Evolutionary conservation across 257 asterid genomes (phyloP), one percentile per base, ranked within the genome.

Genomic region (Catharanthus roseus): DNA sequence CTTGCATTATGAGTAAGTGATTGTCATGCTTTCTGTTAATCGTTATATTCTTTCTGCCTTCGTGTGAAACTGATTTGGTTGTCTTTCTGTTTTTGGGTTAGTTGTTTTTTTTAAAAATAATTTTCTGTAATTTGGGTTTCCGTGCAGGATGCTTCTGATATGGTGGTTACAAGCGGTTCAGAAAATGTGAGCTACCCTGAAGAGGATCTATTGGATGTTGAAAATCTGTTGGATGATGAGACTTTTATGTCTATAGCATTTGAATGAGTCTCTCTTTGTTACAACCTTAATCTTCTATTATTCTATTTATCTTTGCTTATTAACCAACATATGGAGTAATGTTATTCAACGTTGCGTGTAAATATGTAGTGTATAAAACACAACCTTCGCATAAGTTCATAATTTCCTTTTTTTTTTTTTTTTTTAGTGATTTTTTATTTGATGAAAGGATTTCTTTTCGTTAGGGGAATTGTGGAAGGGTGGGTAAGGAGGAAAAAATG

Each of bases 171-270:
- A 10, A 80, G 75, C 68, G 82, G 72, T 75, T 53, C 74, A 7
- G 90, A 81, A 23, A 83, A 82, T 64, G 71, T 74, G 81, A 75
- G 33, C 42, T 85, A 79, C 77, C 79, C 82, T 0, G 93, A 81
- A 47, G 97, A 86, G 60, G 97, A 89, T 28, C 85, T 93, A 23
- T 69, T 93, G 21, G 97, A 93, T 50, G 75, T 93, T 24, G 85
- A 79, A 18, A 68, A 86, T 68, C 71, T 93, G 69, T 77, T 86
- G 80, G 96, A 90, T 65, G 96, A 90, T 55, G 97, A 90, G 56
- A 84, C 89, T 63, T 89, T 90, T 81, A 93, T 93, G 96, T 84
- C 96, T 68, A 75, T 85, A 65, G 79, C 95, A 45, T 89, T 87
- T 68, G 86, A 86, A 69, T 85, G 87, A 93, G 74, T 58, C 53